Percentiles rank a stretch among this genome's conserved stretches.
Conservation (phyloP, 306 rosid genomes). For the Cicer chorassanicum region DNA sequence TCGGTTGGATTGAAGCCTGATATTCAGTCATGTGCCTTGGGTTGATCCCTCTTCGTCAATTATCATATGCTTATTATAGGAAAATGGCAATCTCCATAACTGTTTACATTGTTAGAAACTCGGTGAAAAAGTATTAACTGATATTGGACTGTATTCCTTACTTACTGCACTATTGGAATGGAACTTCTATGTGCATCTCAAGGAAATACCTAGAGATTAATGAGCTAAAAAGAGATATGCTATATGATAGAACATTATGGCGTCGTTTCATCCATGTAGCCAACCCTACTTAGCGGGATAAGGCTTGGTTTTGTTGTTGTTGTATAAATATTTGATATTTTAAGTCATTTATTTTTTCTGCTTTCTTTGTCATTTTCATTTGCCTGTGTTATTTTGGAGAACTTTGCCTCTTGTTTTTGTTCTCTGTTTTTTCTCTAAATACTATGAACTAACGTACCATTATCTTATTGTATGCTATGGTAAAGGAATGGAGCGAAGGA, state of each 20-base stretch:
- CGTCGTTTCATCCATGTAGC: too few species aligned
- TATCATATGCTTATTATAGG: slow-evolving; percentile 19
- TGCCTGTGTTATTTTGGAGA: too few species aligned
- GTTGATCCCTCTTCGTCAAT: slow-evolving; percentile 3
- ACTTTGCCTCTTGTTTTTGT: background rate
- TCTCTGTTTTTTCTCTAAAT: background rate
- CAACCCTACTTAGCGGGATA: too few species aligned
- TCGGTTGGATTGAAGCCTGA: slow-evolving; percentile 7
- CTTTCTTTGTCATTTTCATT: background rate
- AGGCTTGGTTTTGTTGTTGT: too few species aligned
- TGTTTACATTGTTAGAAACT: slow-evolving; percentile 32
- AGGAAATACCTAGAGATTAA: too few species aligned
- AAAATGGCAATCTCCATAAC: slow-evolving; percentile 11
- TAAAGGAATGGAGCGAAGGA: slow-evolving; percentile 87
- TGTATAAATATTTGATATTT: background rate
- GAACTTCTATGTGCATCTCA: background rate
- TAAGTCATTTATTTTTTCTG: background rate
- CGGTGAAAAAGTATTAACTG: background rate
- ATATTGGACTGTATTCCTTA: slow-evolving; percentile 11
- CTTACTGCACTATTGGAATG: slow-evolving; percentile 17
- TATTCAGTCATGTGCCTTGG: background rate
- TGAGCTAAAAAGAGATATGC: too few species aligned
- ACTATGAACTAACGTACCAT: slow-evolving; percentile 8
- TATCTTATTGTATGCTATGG: slow-evolving; percentile 41
- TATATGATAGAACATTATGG: too few species aligned